These are phyloP conservation scores for Ceratobasidium sp. DNA, from an alignment of 1,284 basidiomycete species.

Conservation along the genomic window DNA sequence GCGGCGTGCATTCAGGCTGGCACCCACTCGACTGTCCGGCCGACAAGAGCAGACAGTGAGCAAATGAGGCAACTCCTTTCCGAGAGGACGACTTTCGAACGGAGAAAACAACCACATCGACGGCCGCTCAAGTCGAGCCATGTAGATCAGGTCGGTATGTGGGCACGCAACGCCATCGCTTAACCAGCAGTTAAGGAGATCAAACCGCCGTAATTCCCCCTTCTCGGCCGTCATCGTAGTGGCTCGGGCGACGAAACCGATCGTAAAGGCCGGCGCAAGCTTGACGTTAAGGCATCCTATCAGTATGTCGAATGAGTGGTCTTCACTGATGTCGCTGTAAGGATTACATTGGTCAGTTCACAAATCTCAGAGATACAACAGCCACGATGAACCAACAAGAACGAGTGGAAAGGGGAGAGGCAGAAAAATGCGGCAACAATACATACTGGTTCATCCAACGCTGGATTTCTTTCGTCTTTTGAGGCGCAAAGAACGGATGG, in stretches of 20 bases:
- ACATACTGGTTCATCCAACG: conserved; percentile 14
- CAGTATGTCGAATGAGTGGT: background rate
- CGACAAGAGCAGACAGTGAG: conserved; percentile 1
- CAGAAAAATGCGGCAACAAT: too few relatives aligned
- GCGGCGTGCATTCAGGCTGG: background rate
- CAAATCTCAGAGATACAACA: too few relatives aligned
- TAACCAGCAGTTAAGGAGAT: conserved; percentile 4
- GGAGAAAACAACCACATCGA: conserved; percentile 38
- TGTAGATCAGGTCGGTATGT: conserved; percentile 12
- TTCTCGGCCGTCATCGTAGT: background rate
- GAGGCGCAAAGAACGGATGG: background rate
- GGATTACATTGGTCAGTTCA: too few relatives aligned
- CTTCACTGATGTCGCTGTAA: too few relatives aligned
- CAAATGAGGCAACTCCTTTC: conserved; percentile 22
- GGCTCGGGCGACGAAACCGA: conserved; percentile 1
- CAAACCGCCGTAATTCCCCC: background rate
- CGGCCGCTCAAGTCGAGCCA: background rate
- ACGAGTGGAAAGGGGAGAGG: too few relatives aligned
- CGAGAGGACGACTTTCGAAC: conserved; percentile 23
- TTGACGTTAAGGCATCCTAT: conserved; percentile 16
- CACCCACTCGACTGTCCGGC: background rate
- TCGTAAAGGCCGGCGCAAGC: conserved; percentile 8
- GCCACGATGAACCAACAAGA: too few relatives aligned
- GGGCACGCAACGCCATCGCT: background rate
- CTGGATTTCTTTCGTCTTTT: background rate